Evolutionary conservation across 2,329 filamentous ascomycete species (phyloP).

Genomic region (Exserohilum turcica): DNA sequence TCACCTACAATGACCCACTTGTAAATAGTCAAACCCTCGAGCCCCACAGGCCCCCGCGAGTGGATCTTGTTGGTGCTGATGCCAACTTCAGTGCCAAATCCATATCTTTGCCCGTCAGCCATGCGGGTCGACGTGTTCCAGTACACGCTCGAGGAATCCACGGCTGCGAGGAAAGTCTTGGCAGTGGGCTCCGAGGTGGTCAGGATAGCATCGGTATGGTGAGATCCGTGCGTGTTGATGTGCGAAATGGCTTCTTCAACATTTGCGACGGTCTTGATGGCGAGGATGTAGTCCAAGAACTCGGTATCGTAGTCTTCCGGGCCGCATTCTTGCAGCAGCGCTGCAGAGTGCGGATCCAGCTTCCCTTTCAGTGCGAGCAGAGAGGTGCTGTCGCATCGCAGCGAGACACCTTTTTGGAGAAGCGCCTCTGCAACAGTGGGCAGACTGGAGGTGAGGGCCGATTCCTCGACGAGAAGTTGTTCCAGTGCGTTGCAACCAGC

Average conservation of each 20-base stretch:
- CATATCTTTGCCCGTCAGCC: conserved; percentile 95
- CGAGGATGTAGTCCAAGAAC: conserved; percentile 82
- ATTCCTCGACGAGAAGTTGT: conserved; percentile 82
- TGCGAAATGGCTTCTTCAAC: conserved; percentile 78
- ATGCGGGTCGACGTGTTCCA: conserved; percentile 97
- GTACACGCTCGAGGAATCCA: conserved; percentile 92
- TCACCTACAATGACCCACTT: conserved; percentile 88
- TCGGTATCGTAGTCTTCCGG: conserved; percentile 83
- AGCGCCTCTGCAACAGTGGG: conserved; percentile 76
- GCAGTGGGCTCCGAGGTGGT: conserved; percentile 71
- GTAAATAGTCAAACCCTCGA: conserved; percentile 95
- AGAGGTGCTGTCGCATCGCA: conserved; percentile 76
- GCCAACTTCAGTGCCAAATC: conserved; percentile 96
- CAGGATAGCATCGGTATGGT: conserved; percentile 92
- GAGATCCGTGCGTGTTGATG: conserved; percentile 89
- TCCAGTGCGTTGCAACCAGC: conserved; percentile 96
- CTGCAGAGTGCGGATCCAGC: conserved; percentile 50
- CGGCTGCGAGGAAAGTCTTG: conserved; percentile 78
- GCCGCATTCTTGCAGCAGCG: conserved; percentile 66
- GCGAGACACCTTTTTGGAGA: conserved; percentile 74
- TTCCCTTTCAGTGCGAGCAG: conserved; percentile 65
- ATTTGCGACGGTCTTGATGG: conserved; percentile 73
- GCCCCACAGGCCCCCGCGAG: conserved; percentile 85
- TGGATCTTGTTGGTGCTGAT: conserved; percentile 99
- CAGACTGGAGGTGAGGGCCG: conserved; percentile 69